Evolutionary conservation across 1,284 basidiomycete genomes (phyloP).

Genomic region (Puccinia novopanici): DNA sequence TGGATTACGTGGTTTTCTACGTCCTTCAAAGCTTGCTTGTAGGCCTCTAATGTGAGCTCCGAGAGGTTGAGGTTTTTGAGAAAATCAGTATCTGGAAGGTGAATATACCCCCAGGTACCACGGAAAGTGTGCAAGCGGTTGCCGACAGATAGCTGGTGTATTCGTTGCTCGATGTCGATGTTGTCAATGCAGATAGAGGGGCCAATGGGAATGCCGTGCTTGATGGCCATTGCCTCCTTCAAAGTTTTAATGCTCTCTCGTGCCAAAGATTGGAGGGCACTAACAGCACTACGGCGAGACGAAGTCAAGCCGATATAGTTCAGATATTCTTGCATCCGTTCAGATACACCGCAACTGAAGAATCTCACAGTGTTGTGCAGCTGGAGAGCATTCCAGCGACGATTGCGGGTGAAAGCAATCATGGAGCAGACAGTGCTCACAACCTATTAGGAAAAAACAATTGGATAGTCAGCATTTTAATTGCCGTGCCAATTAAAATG

Average conservation of each 20-base stretch:
- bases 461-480: too few species aligned
- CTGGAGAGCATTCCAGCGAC: conserved; percentile 1
- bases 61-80: neutral
- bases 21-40: neutral
- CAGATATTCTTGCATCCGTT: neutral
- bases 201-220: neutral
- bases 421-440: neutral
- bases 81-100: neutral
- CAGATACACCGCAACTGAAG: neutral
- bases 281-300: neutral
- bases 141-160: too few species aligned
- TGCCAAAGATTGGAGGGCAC: neutral
- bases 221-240: neutral
- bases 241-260: neutral
- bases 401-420: neutral
- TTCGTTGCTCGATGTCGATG: too few species aligned
- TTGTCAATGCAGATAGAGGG: conserved; percentile 11
- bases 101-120: too few species aligned
- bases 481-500: too few species aligned
- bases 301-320: neutral
- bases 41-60: neutral
- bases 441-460: too few species aligned
- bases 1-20: neutral
- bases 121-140: too few species aligned
- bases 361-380: neutral